A percentile compares a stretch with the other conserved stretches of the same genome.
Evolutionary conservation across 345 rosid genomes (phyloP).

Genomic region (Eutrema yunnanense): DNA sequence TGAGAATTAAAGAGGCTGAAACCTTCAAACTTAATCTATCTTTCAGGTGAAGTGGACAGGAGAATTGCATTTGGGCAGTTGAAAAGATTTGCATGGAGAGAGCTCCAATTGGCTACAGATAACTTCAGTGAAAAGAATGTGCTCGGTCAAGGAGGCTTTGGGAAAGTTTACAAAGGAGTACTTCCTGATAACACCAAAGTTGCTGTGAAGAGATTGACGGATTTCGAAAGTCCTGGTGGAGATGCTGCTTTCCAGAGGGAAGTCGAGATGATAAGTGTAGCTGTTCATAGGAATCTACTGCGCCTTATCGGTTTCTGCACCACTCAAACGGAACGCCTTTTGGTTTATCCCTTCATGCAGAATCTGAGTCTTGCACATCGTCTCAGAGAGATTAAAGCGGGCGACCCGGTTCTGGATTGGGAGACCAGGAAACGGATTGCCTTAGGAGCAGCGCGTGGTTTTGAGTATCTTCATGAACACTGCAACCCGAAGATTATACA

Average conservation of each 20-base stretch:
- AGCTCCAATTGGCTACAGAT: slow-evolving; percentile 85
- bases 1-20: neutral
- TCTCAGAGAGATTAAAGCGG: slow-evolving; percentile 77
- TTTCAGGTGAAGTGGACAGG: slow-evolving; percentile 87
- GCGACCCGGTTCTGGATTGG: slow-evolving; percentile 81
- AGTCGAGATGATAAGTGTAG: slow-evolving; percentile 97
- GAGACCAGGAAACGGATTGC: slow-evolving; percentile 76
- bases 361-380: slow-evolving; percentile 88
- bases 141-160: slow-evolving; percentile 96
- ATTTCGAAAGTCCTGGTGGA: slow-evolving; percentile 91
- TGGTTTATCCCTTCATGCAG: slow-evolving; percentile 94
- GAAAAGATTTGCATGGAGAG: slow-evolving; percentile 90
- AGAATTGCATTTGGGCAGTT: slow-evolving; percentile 93
- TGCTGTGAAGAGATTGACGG: slow-evolving; percentile 88
- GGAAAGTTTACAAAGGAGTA: slow-evolving; percentile 90
- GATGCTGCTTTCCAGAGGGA: slow-evolving; percentile 94
- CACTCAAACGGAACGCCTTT: slow-evolving; percentile 81
- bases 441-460: slow-evolving; percentile 90
- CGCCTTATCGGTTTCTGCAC: slow-evolving; percentile 94
- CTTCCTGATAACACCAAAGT: slow-evolving; percentile 74
- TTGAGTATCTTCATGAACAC: slow-evolving; percentile 94
- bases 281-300: slow-evolving; percentile 85
- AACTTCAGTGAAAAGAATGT: slow-evolving; percentile 76
- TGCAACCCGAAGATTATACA: slow-evolving; percentile 98
- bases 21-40: neutral